Evolutionary conservation across 2,329 filamentous ascomycete genomes (phyloP).

Genomic region (Leptographium radiaticola): DNA sequence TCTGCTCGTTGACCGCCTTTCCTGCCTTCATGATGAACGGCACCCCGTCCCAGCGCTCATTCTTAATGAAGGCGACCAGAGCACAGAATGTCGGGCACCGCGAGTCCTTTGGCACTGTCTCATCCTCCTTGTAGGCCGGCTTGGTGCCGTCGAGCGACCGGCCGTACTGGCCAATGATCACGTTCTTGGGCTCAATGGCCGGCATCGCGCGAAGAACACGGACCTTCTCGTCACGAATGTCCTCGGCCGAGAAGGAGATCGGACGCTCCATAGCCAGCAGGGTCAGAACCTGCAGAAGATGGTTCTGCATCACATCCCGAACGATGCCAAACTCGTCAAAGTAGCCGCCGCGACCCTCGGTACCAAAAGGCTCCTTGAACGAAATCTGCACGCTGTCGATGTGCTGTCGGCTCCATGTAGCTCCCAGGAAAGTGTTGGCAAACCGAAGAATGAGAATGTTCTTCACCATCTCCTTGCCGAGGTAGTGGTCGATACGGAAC

Average conservation of each 20-base stretch:
- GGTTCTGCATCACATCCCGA: constrained; percentile 99
- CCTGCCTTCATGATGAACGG: constrained; percentile 99
- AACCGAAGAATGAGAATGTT: constrained; percentile 97
- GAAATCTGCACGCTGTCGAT: constrained; percentile 99
- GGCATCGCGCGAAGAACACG: constrained; percentile 88
- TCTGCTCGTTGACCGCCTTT: constrained; percentile 97
- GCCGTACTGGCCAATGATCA: constrained; percentile 98
- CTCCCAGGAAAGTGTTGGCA: constrained; percentile 96
- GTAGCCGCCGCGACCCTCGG: constrained; percentile 93
- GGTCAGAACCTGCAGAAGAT: constrained; percentile 90
- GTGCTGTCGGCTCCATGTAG: constrained; percentile 98
- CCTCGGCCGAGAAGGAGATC: constrained; percentile 94
- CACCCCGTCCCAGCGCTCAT: constrained; percentile 97
- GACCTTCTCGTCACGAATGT: constrained; percentile 97
- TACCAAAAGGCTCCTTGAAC: constrained; percentile 99
- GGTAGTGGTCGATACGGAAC: constrained; percentile 98
- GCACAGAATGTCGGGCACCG: constrained; percentile 97
- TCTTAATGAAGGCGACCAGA: constrained; percentile 97
- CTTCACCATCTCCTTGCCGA: constrained; percentile 99
- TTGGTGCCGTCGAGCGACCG: constrained; percentile 93
- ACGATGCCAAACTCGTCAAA: constrained; percentile 99
- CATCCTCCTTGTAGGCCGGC: constrained; percentile 96
- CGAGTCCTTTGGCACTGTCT: constrained; percentile 93
- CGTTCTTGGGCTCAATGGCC: constrained; percentile 95
- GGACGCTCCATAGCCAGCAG: constrained; percentile 96